Evolutionary conservation across 31 red algal species (phyloP).

Genomic region (Endocladia muricata): DNA sequence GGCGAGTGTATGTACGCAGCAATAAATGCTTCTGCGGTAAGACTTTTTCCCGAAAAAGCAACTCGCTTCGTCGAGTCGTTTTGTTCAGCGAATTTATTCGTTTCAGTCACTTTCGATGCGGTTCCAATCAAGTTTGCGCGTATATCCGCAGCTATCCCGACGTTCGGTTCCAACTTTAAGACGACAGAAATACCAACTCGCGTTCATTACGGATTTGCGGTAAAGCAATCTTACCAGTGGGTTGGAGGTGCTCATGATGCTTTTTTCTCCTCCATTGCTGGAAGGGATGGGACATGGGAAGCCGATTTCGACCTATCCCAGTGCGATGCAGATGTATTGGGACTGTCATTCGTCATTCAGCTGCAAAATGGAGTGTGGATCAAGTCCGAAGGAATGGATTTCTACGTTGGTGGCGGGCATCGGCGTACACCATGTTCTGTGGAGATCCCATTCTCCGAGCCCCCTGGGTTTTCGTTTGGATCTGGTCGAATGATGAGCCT

Average conservation of each 20-base stretch:
- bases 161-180: neutral
- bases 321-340: neutral
- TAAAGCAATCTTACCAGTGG: neutral
- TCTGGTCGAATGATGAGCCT: conserved; percentile 1
- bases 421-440: conserved; percentile 16
- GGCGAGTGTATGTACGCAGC: no score
- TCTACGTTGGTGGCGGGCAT: conserved; percentile 26
- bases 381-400: conserved; percentile 13
- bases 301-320: conserved; percentile 6
- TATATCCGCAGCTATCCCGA: neutral
- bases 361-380: conserved; percentile 23
- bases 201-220: neutral
- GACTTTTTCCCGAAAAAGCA: no score
- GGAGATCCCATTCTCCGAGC: conserved; percentile 15
- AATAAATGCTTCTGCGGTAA: no score
- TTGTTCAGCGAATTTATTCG: neutral
- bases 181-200: neutral
- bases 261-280: neutral
- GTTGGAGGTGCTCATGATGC: conserved; percentile 1
- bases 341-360: conserved; percentile 47
- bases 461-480: neutral
- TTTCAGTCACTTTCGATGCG: neutral
- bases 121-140: neutral
- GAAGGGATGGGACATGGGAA: neutral
- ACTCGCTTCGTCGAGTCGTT: neutral